Evolutionary conservation across 2,329 filamentous ascomycete species (phyloP), one percentile per base, ranked within the genome.

Genomic region (Colletotrichum agaves): DNA sequence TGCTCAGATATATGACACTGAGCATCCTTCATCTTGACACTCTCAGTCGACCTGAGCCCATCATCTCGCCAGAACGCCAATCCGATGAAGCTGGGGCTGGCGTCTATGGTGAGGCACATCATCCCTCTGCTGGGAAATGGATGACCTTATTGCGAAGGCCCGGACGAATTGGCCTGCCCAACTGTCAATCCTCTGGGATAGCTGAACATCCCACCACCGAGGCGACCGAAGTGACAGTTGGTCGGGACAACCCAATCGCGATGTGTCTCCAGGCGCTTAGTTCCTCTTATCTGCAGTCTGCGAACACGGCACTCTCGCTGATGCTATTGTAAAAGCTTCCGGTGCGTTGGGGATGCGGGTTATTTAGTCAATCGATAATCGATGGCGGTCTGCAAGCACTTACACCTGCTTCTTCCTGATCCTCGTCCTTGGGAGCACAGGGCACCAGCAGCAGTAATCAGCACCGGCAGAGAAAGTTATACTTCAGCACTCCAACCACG

Each of bases 341-440:
- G 49, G 31, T n/a, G 23, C 41, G 46, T 21, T 56, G 61, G 61
- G 39, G 41, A 50, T 49, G 53, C 55, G 47, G 47, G 17, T 52
- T 53, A 37, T 17, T 64, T 50, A 27, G 17, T 39, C 31, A 53
- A 33, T 53, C n/a, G 13, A 10, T 7, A 19, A 68, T 52, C 15
- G 61, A 55, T 68, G 61, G 53, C 55, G 55, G 65, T 41, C 61
- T 68, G 65, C 65, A 68, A 65, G 61, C 65, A 68, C 61, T 65
- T 59, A 64, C 61, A 65, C 35, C 37, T 39, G 19, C 33, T 35
- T 23, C 50, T 53, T 41, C 27, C 57, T 43, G 37, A 37, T 47
- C 61, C 41, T 59, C 61, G 15, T 65, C 53, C 47, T 19, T 49
- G 39, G 47, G 33, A 52, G 8, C 31, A 5, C 31, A 53, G 49